These are phyloP conservation scores for Xylaria castorea DNA, from an alignment of 495 filamentous ascomycete species.

Conservation along the genomic window DNA sequence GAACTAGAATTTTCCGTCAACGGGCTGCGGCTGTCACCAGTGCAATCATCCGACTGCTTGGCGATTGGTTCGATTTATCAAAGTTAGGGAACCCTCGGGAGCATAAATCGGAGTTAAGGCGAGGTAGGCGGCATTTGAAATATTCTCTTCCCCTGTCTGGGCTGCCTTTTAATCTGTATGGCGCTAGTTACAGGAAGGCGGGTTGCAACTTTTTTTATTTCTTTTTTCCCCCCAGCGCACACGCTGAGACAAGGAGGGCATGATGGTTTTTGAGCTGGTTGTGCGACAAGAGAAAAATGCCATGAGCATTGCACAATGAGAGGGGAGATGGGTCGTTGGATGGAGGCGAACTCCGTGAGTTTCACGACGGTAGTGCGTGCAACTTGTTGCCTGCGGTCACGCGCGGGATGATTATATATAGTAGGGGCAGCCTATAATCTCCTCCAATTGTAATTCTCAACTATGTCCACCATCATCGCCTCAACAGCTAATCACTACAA, in stretches of 20 bases:
- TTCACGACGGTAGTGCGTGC: background rate
- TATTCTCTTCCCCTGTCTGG: constrained; percentile 14
- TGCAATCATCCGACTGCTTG: background rate
- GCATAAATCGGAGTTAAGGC: constrained; percentile 30
- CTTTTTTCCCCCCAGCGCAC: constrained; percentile 16
- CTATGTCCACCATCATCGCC: background rate
- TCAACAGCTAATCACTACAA: background rate
- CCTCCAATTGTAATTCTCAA: constrained; percentile 18
- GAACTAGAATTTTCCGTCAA: constrained; percentile 13
- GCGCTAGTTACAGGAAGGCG: constrained; percentile 31
- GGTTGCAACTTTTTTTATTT: background rate
- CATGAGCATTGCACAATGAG: background rate
- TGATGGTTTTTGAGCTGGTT: background rate
- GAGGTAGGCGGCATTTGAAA: constrained; percentile 22
- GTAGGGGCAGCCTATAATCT: constrained; percentile 16
- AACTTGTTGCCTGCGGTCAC: background rate
- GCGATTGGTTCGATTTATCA: constrained; percentile 3
- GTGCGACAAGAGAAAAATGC: background rate
- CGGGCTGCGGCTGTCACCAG: background rate
- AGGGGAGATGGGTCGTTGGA: background rate
- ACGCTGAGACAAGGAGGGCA: constrained; percentile 4
- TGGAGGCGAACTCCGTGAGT: background rate
- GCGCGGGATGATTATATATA: constrained; percentile 14
- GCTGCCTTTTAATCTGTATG: constrained; percentile 16
- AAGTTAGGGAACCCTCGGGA: constrained; percentile 15